Percentiles rank a stretch among this genome's conserved stretches.
Evolutionary conservation across 129 eudicot species (phyloP).

Genomic region (Centaurea solstitialis): DNA sequence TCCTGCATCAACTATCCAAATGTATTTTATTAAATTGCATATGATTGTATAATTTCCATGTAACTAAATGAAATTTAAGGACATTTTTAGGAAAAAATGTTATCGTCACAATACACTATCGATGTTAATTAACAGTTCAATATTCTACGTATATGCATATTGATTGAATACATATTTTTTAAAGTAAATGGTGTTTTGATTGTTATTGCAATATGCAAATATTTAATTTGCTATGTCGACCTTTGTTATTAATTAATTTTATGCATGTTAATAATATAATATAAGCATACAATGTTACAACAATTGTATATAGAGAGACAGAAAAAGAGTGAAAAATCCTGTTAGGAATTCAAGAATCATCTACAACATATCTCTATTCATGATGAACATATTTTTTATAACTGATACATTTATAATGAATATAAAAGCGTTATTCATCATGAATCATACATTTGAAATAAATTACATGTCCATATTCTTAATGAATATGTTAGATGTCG

Average conservation of each 20-base stretch:
- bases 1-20: slow-evolving; percentile 36
- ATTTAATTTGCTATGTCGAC: not conserved
- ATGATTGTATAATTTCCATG: not conserved
- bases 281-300: not conserved
- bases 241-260: too few relatives aligned
- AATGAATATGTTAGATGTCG: not conserved
- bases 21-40: not conserved
- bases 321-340: too few relatives aligned
- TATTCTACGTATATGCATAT: not conserved
- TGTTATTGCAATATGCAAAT: not conserved
- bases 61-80: not conserved
- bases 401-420: too few relatives aligned
- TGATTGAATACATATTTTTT: not conserved
- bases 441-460: not conserved
- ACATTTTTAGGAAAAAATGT: not conserved
- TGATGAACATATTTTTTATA: not conserved
- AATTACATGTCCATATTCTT: not conserved
- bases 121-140: not conserved
- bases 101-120: not conserved
- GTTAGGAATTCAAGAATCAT: too few relatives aligned
- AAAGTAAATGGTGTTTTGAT: not conserved
- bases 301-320: too few relatives aligned
- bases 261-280: not conserved
- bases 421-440: not conserved
- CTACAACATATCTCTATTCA: too few relatives aligned